Percentiles rank a stretch among this genome's conserved stretches.
phyloP scores from a whole-genome alignment of 1,284 basidiomycete genomes.

The Malassezia slooffiae region DNA sequence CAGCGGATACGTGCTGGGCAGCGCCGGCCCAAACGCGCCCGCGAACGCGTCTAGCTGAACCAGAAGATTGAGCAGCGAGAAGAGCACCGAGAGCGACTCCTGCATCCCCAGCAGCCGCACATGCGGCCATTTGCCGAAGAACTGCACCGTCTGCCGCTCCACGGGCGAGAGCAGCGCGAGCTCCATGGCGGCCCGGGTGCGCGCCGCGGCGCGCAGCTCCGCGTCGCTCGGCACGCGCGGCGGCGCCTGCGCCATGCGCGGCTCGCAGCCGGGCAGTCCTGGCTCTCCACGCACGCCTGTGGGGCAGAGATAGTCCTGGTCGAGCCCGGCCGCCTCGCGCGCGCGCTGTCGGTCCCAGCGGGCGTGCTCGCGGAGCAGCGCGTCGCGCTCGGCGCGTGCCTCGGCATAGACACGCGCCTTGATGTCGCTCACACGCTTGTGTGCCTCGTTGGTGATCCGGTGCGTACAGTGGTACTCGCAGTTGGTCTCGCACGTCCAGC shows the following conservation, averaged over 20 bases:
- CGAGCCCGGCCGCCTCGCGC: not conserved
- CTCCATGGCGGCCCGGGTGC: constrained; percentile 15
- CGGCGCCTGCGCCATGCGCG: not conserved
- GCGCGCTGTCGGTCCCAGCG: constrained; percentile 7
- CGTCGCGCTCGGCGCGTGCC: constrained; percentile 11
- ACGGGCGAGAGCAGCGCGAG: constrained; percentile 25
- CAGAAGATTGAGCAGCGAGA: constrained; percentile 75
- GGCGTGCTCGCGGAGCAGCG: not conserved
- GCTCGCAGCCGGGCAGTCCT: not conserved
- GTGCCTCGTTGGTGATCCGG: constrained; percentile 59
- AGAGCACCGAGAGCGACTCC: constrained; percentile 82
- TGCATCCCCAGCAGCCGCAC: constrained; percentile 60
- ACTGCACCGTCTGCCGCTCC: constrained; percentile 45
- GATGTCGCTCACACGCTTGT: constrained; percentile 40
- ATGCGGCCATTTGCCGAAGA: constrained; percentile 69
- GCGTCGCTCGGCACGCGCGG: constrained; percentile 2
- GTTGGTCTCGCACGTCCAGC: constrained; percentile 69
- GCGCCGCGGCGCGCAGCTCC: not conserved
- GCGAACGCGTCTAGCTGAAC: constrained; percentile 29
- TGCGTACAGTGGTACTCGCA: constrained; percentile 87
- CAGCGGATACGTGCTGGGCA: constrained; percentile 50
- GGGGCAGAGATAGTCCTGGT: no score
- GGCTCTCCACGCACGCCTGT: no score
- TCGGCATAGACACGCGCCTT: constrained; percentile 38
- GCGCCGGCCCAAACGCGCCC: constrained; percentile 17